Base-by-base conservation (phyloP, 352 stramenopile genomes). In the Pythium phragmitis region DNA sequence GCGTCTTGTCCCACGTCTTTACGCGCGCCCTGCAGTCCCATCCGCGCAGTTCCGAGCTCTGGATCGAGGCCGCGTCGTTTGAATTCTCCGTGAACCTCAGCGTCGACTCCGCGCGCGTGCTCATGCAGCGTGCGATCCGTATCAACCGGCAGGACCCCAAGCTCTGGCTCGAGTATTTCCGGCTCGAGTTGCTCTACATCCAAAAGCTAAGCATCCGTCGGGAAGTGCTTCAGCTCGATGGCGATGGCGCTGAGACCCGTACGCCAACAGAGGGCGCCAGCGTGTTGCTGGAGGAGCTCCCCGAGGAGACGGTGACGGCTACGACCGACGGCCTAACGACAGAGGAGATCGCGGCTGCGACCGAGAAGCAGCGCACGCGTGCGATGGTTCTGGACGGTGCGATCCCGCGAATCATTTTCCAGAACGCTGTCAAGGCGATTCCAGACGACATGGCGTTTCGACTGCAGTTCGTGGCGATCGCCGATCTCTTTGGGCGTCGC, bases 51-150 rank as follows among this genome's bases (percentile, higher is more conserved):
- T 63, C 87, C 2, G 85, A 90, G 52, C 72, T 97, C 51, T 97
- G 91, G 91, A 96, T 97, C 57, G 86, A 96, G 61, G 91, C 91
- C 17, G 89, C 89, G 34, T 91, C 85, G 33, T 97, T 92, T 72
- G 91, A 97, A 71, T 97, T 96, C 65, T 79, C 87, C 26, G 70
- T 80, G 45, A 92, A 92, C 63, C 70, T 93, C 12, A 96, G 90
- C 56, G 78, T 96, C 34, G 86, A 92, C 66, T 87, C 91, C 47
- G 91, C 91, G 33, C 88, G 91, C 53, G 75, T 94, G 63, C 82
- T 97, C 53, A 91, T 97, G 88, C 90, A 97, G 73, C 85, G 90
- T n/a, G 89, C 86, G n/a, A 92, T 97, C 58, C 86, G 90, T 41
- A 89, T 97, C 53, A 97, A 96, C 67, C 79, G 79, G 30, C 67